Evolutionary conservation across 1,139 yeast species (phyloP).

Genomic region (Pichia sp.): DNA sequence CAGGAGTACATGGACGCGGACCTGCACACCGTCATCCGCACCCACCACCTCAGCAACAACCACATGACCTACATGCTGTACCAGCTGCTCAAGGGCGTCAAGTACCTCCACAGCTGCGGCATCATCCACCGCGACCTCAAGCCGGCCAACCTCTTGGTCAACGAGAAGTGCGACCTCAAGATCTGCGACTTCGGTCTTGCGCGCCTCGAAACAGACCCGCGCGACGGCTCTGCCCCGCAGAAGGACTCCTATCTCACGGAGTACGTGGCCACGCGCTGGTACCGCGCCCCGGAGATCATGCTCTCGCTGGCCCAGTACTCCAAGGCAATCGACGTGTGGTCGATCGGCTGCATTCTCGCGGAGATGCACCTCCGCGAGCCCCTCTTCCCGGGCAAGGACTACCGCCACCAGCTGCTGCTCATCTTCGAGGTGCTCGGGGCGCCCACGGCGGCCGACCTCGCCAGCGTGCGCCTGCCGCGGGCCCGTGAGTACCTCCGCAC

Average conservation of each 20-base stretch:
- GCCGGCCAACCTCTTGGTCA: slow-evolving; percentile 81
- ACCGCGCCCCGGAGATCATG: slow-evolving; percentile 97
- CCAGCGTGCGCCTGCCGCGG: slow-evolving; percentile 72
- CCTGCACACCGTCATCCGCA: slow-evolving; percentile 80
- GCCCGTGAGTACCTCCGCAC: slow-evolving; percentile 84
- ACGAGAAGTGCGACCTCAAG: slow-evolving; percentile 89
- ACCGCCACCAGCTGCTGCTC: slow-evolving; percentile 81
- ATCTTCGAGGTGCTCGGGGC: slow-evolving; percentile 90
- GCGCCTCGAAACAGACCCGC: slow-evolving; percentile 37
- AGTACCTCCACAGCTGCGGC: slow-evolving; percentile 85
- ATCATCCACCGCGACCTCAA: slow-evolving; percentile 92
- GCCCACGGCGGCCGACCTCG: slow-evolving; percentile 77
- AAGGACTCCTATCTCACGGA: slow-evolving; percentile 72
- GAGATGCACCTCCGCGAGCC: slow-evolving; percentile 88
- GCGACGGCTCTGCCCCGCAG: slow-evolving; percentile 23
- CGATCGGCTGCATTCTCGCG: slow-evolving; percentile 92
- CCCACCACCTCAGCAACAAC: slow-evolving; percentile 82
- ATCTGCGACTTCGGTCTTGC: slow-evolving; percentile 95
- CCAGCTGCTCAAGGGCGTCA: slow-evolving; percentile 85
- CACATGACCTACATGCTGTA: slow-evolving; percentile 91
- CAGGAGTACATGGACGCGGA: slow-evolving; percentile 98
- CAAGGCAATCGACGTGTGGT: slow-evolving; percentile 95
- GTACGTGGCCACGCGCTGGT: slow-evolving; percentile 97
- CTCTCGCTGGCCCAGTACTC: slow-evolving; percentile 89
- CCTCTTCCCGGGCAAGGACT: slow-evolving; percentile 90